Conservation (phyloP, 176 grass and related monocot genomes). For the Alloteropsis semialata region DNA sequence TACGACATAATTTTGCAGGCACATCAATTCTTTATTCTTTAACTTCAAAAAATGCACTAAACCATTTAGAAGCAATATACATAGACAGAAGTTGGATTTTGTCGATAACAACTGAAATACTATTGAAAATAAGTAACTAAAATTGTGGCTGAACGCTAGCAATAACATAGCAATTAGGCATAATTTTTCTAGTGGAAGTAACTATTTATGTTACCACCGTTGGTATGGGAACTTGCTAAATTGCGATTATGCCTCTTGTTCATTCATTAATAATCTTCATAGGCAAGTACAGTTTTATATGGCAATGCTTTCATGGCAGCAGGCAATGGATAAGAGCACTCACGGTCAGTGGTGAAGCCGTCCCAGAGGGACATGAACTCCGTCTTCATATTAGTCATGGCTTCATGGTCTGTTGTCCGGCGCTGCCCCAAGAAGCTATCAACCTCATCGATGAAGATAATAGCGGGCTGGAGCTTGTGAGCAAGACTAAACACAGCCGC, state of each 20-base stretch:
- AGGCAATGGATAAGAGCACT: conserved; percentile 9
- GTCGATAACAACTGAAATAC: not conserved
- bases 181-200: not conserved
- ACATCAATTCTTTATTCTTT: no score
- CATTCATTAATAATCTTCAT: not conserved
- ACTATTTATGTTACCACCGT: no score
- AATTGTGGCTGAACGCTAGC: not conserved
- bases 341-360: conserved; percentile 96
- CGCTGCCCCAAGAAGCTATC: conserved; percentile 96
- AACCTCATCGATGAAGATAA: conserved; percentile 98
- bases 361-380: conserved; percentile 99
- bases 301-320: not conserved
- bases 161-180: not conserved
- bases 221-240: not conserved
- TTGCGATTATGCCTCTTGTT: not conserved
- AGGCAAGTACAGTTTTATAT: not conserved
- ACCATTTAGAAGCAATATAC: not conserved
- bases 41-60: not conserved
- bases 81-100: not conserved
- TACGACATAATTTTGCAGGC: not conserved
- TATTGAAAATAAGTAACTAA: not conserved
- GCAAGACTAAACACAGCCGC: conserved; percentile 88
- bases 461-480: conserved; percentile 91
- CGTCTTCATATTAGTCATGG: conserved; percentile 98
- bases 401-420: conserved; percentile 77